Conservation (phyloP, 177 flowering plant species). For the Vitis hybrid region DNA sequence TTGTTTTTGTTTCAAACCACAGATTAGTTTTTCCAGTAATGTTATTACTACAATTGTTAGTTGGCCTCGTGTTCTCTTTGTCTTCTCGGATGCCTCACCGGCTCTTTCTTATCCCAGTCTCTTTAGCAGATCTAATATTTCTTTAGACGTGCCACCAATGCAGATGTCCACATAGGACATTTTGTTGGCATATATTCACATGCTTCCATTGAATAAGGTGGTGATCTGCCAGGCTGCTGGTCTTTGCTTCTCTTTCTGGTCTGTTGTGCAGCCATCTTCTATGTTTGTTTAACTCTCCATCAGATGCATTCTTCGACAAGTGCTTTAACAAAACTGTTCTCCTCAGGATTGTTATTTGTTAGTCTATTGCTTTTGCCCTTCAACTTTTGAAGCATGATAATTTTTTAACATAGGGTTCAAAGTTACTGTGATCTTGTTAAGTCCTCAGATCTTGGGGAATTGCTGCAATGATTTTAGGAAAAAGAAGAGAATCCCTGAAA, state of each 20-base stretch:
- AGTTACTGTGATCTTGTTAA: background rate
- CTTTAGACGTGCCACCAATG: conserved; percentile 6
- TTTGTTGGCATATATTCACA: conserved; percentile 18
- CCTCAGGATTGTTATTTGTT: background rate
- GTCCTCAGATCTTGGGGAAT: background rate
- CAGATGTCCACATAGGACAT: conserved; percentile 10
- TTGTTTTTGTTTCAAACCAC: conserved; percentile 39
- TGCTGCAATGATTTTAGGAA: background rate
- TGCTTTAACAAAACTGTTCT: background rate
- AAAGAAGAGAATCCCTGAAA: no score
- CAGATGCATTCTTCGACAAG: background rate
- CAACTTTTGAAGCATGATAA: background rate
- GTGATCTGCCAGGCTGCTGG: conserved; percentile 2
- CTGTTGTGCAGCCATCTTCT: background rate
- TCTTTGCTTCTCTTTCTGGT: background rate
- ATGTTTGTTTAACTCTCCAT: background rate
- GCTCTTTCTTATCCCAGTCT: conserved; percentile 7
- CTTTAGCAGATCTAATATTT: conserved; percentile 7
- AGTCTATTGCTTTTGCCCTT: background rate
- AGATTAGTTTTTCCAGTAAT: conserved; percentile 32
- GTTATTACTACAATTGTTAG: conserved; percentile 11
- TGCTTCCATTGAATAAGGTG: conserved; percentile 9
- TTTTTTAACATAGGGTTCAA: background rate
- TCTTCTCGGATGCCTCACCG: conserved; percentile 2
- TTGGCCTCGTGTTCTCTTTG: conserved; percentile 13